Percentiles rank a stretch among this genome's conserved stretches.
These are phyloP conservation scores for Cladosporium sp. DNA, from an alignment of 2,329 filamentous ascomycete species.

Conservation along the genomic window DNA sequence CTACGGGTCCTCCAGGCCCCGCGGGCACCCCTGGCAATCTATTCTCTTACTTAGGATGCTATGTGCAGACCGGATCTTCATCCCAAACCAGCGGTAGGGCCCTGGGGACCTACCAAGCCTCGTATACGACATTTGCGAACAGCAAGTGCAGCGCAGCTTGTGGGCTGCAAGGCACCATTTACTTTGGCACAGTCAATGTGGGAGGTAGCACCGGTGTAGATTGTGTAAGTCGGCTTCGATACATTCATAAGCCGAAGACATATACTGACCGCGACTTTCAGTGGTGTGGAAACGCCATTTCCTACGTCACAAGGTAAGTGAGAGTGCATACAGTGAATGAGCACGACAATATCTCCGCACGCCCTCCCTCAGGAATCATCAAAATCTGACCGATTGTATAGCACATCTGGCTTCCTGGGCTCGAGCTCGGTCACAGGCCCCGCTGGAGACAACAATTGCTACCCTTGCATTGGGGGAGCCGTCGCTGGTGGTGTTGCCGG, in stretches of 20 bases:
- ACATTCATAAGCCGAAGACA: too few species aligned
- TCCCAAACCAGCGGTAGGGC: conserved; percentile 22
- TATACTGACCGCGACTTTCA: too few species aligned
- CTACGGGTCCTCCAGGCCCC: conserved; percentile 15
- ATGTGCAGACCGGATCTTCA: conserved; percentile 23
- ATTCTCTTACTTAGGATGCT: conserved; percentile 29
- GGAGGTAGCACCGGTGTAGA: conserved; percentile 21
- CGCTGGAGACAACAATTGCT: conserved; percentile 26
- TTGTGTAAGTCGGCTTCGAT: conserved; percentile 17
- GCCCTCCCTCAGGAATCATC: background rate
- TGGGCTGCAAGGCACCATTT: conserved; percentile 16
- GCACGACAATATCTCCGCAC: background rate
- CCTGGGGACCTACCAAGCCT: conserved; percentile 19
- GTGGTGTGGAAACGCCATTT: conserved; percentile 26
- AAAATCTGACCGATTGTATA: too few species aligned
- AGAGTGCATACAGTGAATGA: background rate
- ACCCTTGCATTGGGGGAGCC: conserved; percentile 21
- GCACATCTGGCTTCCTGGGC: background rate
- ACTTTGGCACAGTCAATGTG: conserved; percentile 26
- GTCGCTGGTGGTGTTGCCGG: conserved; percentile 17
- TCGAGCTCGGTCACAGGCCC: conserved; percentile 16
- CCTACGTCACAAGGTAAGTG: conserved; percentile 23
- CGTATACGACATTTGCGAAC: conserved; percentile 20
- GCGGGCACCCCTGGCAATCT: conserved; percentile 12
- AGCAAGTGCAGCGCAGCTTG: conserved; percentile 21